Evolutionary conservation across 495 filamentous ascomycete genomes (phyloP).

Genomic region (Penicillium crystallinum): DNA sequence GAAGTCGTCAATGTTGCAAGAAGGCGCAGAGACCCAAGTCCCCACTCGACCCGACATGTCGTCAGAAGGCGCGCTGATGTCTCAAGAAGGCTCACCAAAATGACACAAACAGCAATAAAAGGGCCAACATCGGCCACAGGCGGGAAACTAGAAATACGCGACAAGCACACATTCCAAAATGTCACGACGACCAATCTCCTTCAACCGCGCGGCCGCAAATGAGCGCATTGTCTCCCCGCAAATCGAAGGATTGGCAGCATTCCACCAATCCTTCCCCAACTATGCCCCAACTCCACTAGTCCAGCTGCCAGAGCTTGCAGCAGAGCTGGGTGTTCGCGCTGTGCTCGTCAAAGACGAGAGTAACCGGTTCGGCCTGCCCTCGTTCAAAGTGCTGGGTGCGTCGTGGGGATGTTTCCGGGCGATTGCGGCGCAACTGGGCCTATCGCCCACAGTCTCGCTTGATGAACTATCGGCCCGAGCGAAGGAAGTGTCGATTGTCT

Average conservation of each 20-base stretch:
- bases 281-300: conserved; percentile 49
- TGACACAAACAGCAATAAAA: neutral
- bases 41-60: conserved; percentile 12
- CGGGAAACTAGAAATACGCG: neutral
- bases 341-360: conserved; percentile 59
- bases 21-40: neutral
- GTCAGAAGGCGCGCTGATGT: conserved; percentile 14
- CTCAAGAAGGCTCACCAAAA: conserved; percentile 4
- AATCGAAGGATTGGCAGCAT: conserved; percentile 22
- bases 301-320: conserved; percentile 46
- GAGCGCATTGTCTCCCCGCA: conserved; percentile 12
- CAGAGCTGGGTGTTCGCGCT: conserved; percentile 47
- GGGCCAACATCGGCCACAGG: neutral
- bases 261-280: conserved; percentile 49
- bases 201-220: conserved; percentile 23
- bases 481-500: conserved; percentile 19
- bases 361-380: conserved; percentile 55
- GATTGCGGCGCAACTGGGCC: conserved; percentile 34
- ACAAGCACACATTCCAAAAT: conserved; percentile 2
- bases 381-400: conserved; percentile 74
- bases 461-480: conserved; percentile 37
- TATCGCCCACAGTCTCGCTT: conserved; percentile 33
- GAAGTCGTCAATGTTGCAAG: neutral
- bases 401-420: conserved; percentile 65
- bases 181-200: conserved; percentile 24